Conservation (phyloP, 805 yeast species). For the Cyberlindnera japonica region DNA sequence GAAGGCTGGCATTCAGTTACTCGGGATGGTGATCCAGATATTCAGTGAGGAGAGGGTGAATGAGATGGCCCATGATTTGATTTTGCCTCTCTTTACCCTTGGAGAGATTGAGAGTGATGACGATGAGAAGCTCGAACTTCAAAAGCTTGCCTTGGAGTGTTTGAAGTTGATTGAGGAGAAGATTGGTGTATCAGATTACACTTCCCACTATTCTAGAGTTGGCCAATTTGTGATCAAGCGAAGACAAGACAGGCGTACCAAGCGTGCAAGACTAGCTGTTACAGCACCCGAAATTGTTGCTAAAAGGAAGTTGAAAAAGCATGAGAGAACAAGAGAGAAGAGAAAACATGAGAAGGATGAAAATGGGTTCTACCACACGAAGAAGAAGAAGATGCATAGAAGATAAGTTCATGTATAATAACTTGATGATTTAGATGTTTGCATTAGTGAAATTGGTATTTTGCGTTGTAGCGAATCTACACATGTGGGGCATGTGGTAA, state of each 20-base stretch:
- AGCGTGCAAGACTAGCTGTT: slow-evolving; percentile 70
- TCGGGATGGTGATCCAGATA: slow-evolving; percentile 61
- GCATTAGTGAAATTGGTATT: neutral
- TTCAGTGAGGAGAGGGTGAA: slow-evolving; percentile 39
- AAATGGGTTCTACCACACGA: slow-evolving; percentile 68
- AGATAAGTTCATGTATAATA: slow-evolving; percentile 2
- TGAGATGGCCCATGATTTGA: slow-evolving; percentile 43
- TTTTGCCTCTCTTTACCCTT: slow-evolving; percentile 51
- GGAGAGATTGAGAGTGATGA: slow-evolving; percentile 42
- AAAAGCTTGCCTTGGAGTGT: slow-evolving; percentile 58
- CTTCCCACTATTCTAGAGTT: slow-evolving; percentile 59
- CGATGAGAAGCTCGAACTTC: slow-evolving; percentile 49
- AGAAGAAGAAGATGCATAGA: slow-evolving; percentile 39
- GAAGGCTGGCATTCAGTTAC: slow-evolving; percentile 62
- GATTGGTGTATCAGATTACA: slow-evolving; percentile 68
- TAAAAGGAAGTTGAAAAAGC: slow-evolving; percentile 69
- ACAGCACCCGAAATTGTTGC: slow-evolving; percentile 83
- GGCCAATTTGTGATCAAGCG: slow-evolving; percentile 54
- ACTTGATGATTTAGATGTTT: neutral
- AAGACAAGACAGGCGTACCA: slow-evolving; percentile 72
- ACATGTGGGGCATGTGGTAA: too few species aligned
- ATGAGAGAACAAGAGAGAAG: slow-evolving; percentile 70
- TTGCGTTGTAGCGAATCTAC: too few species aligned
- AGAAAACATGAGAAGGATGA: slow-evolving; percentile 73
- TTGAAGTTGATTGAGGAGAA: slow-evolving; percentile 61